Evolutionary conservation across 805 yeast species (phyloP).

Genomic region (Candida boleticola): DNA sequence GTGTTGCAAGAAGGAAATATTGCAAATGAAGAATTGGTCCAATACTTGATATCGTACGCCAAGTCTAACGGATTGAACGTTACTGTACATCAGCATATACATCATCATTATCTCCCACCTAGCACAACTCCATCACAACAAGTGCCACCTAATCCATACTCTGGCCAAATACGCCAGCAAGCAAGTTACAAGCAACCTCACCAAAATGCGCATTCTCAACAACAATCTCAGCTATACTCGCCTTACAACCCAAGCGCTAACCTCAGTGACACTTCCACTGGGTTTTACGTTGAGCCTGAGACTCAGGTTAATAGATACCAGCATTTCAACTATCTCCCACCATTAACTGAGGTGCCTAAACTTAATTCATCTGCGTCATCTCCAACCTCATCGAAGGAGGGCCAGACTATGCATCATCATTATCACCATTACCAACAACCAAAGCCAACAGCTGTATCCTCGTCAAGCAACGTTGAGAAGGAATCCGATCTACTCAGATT

Average conservation of each 20-base stretch:
- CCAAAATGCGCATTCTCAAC: slow-evolving; percentile 8
- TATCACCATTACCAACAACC: slow-evolving; percentile 20
- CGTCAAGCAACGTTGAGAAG: slow-evolving; percentile 11
- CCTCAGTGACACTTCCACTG: slow-evolving; percentile 12
- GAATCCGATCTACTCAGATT: slow-evolving; percentile 46
- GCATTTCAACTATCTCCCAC: slow-evolving; percentile 75
- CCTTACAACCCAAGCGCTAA: slow-evolving; percentile 5
- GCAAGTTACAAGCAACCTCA: neutral
- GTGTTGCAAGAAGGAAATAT: slow-evolving; percentile 45
- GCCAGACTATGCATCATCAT: slow-evolving; percentile 30
- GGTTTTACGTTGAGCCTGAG: slow-evolving; percentile 44
- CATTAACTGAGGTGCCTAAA: slow-evolving; percentile 68
- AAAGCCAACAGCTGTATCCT: neutral
- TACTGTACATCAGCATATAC: slow-evolving; percentile 82
- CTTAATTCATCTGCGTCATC: slow-evolving; percentile 57
- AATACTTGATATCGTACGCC: slow-evolving; percentile 59
- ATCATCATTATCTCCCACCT: slow-evolving; percentile 66
- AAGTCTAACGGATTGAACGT: slow-evolving; percentile 54
- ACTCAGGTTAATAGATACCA: slow-evolving; percentile 56
- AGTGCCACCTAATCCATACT: neutral
- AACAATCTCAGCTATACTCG: neutral
- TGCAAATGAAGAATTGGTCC: slow-evolving; percentile 51
- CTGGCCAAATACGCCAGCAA: slow-evolving; percentile 1
- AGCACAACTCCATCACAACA: slow-evolving; percentile 3
- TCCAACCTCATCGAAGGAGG: slow-evolving; percentile 24